Percentiles rank a stretch among this genome's conserved stretches.
phyloP scores from a whole-genome alignment of 2,329 filamentous ascomycete genomes.

The Elsinoe necatrix region DNA sequence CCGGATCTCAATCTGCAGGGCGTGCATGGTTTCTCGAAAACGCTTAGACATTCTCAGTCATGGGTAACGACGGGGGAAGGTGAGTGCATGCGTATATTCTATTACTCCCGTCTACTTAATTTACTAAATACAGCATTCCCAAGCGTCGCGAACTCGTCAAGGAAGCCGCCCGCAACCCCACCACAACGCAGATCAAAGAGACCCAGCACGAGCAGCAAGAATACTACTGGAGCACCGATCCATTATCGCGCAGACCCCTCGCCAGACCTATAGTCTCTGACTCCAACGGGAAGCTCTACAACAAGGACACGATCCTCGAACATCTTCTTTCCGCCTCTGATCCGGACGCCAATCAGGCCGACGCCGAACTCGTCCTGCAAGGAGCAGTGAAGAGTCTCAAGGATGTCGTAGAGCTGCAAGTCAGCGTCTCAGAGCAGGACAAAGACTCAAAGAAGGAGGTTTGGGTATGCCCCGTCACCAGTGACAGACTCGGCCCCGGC shows the following conservation, averaged over 20 bases:
- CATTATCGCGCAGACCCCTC: slow-evolving; percentile 71
- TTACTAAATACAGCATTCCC: slow-evolving; percentile 77
- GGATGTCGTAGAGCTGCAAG: slow-evolving; percentile 80
- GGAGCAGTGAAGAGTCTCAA: slow-evolving; percentile 67
- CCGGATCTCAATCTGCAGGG: too few species aligned
- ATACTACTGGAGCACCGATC: slow-evolving; percentile 81
- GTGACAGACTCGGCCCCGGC: slow-evolving; percentile 71
- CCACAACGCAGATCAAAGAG: slow-evolving; percentile 79
- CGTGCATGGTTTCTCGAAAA: too few species aligned
- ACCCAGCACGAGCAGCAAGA: slow-evolving; percentile 74
- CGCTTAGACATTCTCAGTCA: background rate
- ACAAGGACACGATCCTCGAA: slow-evolving; percentile 81
- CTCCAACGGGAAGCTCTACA: slow-evolving; percentile 75
- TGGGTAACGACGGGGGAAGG: slow-evolving; percentile 62
- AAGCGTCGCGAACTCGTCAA: slow-evolving; percentile 94
- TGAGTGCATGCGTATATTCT: slow-evolving; percentile 26
- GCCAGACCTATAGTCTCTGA: slow-evolving; percentile 75
- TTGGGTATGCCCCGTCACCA: slow-evolving; percentile 79
- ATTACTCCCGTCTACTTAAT: too few species aligned
- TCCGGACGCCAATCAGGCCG: slow-evolving; percentile 43
- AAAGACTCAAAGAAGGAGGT: slow-evolving; percentile 41
- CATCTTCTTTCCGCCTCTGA: slow-evolving; percentile 51
- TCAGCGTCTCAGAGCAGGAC: slow-evolving; percentile 49
- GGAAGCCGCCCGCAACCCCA: slow-evolving; percentile 74
- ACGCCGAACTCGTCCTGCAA: slow-evolving; percentile 54